A percentile compares a stretch with the other conserved stretches of the same genome.
These are phyloP conservation scores for Suillus discolor DNA, from an alignment of 768 basidiomycete genomes.

Conservation along the genomic window DNA sequence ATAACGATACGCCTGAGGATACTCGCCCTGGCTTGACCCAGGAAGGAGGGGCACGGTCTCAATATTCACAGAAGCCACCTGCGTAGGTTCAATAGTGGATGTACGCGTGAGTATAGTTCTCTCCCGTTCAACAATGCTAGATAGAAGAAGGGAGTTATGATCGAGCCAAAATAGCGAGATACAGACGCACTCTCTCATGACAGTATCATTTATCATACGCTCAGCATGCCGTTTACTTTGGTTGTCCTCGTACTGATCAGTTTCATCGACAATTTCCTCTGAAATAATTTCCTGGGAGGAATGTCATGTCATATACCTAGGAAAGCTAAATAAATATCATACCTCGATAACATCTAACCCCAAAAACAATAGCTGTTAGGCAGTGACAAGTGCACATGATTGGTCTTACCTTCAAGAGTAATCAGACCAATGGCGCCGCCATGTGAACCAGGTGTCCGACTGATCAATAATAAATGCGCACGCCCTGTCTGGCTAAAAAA, in stretches of 20 bases:
- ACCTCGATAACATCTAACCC: constrained; percentile 75
- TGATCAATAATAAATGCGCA: constrained; percentile 87
- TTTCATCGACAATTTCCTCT: constrained; percentile 96
- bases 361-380: neutral
- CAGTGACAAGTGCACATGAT: constrained; percentile 5
- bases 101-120: constrained; percentile 33
- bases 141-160: neutral
- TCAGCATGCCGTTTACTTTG: constrained; percentile 74
- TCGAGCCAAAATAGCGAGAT: neutral
- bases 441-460: constrained; percentile 79
- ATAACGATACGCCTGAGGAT: neutral
- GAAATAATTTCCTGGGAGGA: constrained; percentile 84
- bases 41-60: neutral
- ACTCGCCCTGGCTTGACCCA: neutral
- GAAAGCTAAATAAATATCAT: constrained; percentile 12
- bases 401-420: constrained; percentile 72
- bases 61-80: neutral
- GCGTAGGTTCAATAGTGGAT: constrained; percentile 36
- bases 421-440: constrained; percentile 92
- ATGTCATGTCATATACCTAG: constrained; percentile 2
- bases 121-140: constrained; percentile 60
- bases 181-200: constrained; percentile 72
- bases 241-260: constrained; percentile 88
- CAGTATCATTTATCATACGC: constrained; percentile 67
- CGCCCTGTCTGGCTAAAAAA: constrained; percentile 82